Base-by-base conservation (phyloP, 352 stramenopile genomes). In the Globisporangium viniferum region DNA sequence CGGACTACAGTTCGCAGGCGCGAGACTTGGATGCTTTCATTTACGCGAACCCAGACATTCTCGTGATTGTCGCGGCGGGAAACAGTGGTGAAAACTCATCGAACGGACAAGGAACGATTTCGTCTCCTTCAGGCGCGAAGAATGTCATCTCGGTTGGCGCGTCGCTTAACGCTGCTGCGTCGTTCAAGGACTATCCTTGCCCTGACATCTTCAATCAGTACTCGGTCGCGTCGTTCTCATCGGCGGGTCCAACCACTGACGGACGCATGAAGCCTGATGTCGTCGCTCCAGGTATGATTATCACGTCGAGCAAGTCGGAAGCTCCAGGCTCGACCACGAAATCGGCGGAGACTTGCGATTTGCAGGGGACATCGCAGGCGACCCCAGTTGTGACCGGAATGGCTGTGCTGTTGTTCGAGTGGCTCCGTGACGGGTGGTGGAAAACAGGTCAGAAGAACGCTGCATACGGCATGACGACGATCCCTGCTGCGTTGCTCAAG, bases 251-350 rank as follows among this genome's bases (percentile, higher is more conserved):
- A 1, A 97, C 91, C 2, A 81, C 76, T 1, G 90, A 97, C 70
- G 82, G 82, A 6, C 79, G 91, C 27, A 73, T 97, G 53, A 97
- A 97, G 70, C 91, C 91, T 14, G 91, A 97, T 29, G 74, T 97
- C 20, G 81, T 97, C 6, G 89, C 86, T 2, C 91, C 91, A 0
- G 91, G 91, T 15, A 94, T 95, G 79, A 78, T 82, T 27, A 69
- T 97, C 12, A 78, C 81, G 18, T 97, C 89, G 27, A 91, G 88
- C 58, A 78, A 86, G 57, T 93, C 88, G 9, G 73, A 83, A 57
- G 68, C 74, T 10, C 78, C 81, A 10, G 84, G 82, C 9, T 85
- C 79, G 20, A 86, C 78, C 8, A 73, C 61, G 51, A 85, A 90
- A 62, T 88, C 82, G 0, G 72, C 70, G 0, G 74, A 78, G 12